Evolutionary conservation across 768 basidiomycete species (phyloP).

Genomic region (Boletales sp.): DNA sequence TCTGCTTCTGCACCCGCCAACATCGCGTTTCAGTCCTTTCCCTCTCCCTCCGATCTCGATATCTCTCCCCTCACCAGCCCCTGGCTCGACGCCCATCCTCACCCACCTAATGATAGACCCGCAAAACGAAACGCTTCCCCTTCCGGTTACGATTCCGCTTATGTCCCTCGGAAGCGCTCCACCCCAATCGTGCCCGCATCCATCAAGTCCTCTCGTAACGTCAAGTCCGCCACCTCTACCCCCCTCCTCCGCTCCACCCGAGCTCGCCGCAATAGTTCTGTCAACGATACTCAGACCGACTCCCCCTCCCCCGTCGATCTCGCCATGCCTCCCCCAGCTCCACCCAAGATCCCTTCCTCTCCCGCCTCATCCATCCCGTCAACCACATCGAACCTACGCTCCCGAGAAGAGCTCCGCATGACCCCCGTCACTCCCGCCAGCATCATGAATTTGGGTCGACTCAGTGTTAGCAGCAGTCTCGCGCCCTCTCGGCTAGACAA

Average conservation of each 20-base stretch:
- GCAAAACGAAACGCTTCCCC: conserved; percentile 57
- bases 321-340: conserved; percentile 83
- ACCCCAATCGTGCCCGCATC: conserved; percentile 35
- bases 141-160: conserved; percentile 47
- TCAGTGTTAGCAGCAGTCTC: conserved; percentile 49
- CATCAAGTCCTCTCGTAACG: conserved; percentile 23
- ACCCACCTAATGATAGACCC: conserved; percentile 24
- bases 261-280: conserved; percentile 39
- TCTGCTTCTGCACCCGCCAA: conserved; percentile 69
- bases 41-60: conserved; percentile 55
- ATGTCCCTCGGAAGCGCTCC: conserved; percentile 51
- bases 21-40: conserved; percentile 59
- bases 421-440: conserved; percentile 87
- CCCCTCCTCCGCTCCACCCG: conserved; percentile 51
- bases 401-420: conserved; percentile 33
- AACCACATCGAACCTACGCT: conserved; percentile 2
- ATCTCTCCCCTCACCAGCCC: conserved; percentile 80
- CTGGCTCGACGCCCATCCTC: conserved; percentile 65
- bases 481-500: conserved; percentile 26
- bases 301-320: conserved; percentile 87
- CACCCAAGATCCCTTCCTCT: conserved; percentile 31
- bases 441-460: conserved; percentile 82
- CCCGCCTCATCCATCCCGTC: conserved; percentile 9
- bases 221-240: conserved; percentile 56
- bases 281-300: conserved; percentile 40